Base-by-base conservation (phyloP, 306 rosid genomes). In the Aeschynomene evenia region DNA sequence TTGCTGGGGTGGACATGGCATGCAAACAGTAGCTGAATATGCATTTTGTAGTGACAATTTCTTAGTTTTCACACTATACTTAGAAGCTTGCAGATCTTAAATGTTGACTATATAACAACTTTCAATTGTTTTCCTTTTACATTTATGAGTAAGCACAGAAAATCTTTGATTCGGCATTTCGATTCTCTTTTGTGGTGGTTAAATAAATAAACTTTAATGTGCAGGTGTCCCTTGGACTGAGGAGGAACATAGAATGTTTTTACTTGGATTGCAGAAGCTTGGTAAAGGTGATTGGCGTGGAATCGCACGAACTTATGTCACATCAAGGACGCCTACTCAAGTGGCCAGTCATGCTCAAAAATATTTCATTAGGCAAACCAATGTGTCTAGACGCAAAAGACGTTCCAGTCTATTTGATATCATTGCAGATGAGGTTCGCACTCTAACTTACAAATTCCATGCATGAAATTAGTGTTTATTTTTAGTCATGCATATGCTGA, bases 231-330 rank as follows among this genome's bases (percentile, higher is more conserved):
- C 99, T 2, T 94, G 99, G 99, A 94, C 99, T 34, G 99, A 94
- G 78, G 99, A 91, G 79, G 99, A 94, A 67, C 99, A 94, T 71
- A 88, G 97, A 79, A 91, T 94, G 99, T 94, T 94, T 79, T 80
- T 94, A 75, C 91, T 91, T 21, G 99, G 99, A 73, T 77, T 94
- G 80, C 95, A 94, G 84, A 94, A 88, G 81, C 95, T 91, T 58
- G 99, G 99, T 33, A 94, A 94, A 86, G 99, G 99, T 45, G 99
- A 94, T 79, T 94, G 99, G 99, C 97, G 99, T 70, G 99, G 99
- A 72, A 94, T 94, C 23, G 95, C 99, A 36, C 86, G 97, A 51
- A 91, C 87, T 76, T 94, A 85, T 68, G 99, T 94, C 55, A 77
- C 86, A 74, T 69, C 99, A 43, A 91, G 99, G 80, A 89, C 99